A percentile compares a stretch with the other conserved stretches of the same genome.
Conservation (phyloP, 257 asterid species). For the Solanum medicagineum region DNA sequence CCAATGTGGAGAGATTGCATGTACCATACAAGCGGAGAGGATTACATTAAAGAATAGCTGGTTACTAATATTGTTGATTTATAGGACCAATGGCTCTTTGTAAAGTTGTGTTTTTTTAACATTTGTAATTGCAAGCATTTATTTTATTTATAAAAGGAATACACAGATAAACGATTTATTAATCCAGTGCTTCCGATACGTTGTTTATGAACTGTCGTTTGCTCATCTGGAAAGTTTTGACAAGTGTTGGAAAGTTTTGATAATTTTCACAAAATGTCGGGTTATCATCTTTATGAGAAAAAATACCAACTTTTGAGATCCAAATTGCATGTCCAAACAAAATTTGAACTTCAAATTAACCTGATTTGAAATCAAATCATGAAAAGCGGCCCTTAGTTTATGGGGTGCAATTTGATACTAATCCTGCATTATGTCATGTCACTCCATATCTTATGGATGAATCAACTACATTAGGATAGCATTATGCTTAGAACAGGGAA, state of each 20-base stretch:
- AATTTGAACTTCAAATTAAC: not conserved
- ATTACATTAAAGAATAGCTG: not conserved
- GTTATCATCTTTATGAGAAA: not conserved
- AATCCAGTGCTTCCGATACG: not conserved
- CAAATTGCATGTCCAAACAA: not conserved
- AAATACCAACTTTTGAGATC: not conserved
- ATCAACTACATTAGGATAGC: not conserved
- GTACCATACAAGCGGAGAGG: not conserved
- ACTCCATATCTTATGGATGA: not conserved
- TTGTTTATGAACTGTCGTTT: not conserved
- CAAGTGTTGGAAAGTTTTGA: not conserved
- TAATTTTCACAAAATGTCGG: not conserved
- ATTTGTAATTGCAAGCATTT: not conserved
- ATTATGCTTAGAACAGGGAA: not conserved
- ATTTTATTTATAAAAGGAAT: not conserved
- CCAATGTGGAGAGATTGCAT: not conserved
- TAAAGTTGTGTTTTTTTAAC: not conserved
- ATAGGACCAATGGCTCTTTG: not conserved
- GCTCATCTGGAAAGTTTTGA: not conserved
- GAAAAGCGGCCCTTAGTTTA: not conserved
- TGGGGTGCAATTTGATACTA: not conserved
- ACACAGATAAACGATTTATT: not conserved
- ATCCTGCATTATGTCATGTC: not conserved
- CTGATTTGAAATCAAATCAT: not conserved
- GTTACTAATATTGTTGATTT: not conserved